phyloP scores from a whole-genome alignment of 352 stramenopile genomes.

The Pythium utonaiense region DNA sequence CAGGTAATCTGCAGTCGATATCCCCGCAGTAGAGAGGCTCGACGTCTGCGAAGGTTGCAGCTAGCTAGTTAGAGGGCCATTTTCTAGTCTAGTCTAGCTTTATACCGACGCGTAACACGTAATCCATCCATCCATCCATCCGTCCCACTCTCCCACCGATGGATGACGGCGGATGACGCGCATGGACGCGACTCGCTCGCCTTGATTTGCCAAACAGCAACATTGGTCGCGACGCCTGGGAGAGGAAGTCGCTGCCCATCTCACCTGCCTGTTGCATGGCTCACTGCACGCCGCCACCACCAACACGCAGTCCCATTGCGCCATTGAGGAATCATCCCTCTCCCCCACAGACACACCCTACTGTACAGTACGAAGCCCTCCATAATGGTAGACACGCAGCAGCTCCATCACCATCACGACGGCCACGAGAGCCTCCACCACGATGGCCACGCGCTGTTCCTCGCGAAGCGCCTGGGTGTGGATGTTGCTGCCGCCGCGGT shows the following conservation, averaged over 20 bases:
- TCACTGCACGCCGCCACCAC: background rate
- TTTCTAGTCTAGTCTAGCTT: too few species aligned
- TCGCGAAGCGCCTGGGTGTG: constrained; percentile 52
- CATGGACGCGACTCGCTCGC: background rate
- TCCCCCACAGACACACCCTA: background rate
- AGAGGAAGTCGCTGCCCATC: constrained; percentile 12
- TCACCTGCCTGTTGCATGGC: constrained; percentile 9
- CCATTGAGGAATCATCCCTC: background rate
- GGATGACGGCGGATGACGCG: constrained; percentile 4
- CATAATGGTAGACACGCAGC: constrained; percentile 19
- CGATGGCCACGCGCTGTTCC: background rate
- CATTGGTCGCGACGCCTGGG: background rate
- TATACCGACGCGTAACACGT: too few species aligned
- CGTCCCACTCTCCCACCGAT: background rate
- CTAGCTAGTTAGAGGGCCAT: too few species aligned
- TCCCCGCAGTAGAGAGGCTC: too few species aligned
- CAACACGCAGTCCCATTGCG: constrained; percentile 10
- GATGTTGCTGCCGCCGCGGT: constrained; percentile 58
- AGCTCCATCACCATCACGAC: constrained; percentile 4
- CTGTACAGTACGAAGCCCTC: too few species aligned
- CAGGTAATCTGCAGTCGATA: too few species aligned
- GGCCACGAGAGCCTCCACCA: constrained; percentile 1
- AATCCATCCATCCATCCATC: too few species aligned
- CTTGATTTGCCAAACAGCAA: constrained; percentile 20
- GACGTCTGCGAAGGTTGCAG: too few species aligned